phyloP scores from a whole-genome alignment of 176 grass and related monocot species.

The Carex pumila region DNA sequence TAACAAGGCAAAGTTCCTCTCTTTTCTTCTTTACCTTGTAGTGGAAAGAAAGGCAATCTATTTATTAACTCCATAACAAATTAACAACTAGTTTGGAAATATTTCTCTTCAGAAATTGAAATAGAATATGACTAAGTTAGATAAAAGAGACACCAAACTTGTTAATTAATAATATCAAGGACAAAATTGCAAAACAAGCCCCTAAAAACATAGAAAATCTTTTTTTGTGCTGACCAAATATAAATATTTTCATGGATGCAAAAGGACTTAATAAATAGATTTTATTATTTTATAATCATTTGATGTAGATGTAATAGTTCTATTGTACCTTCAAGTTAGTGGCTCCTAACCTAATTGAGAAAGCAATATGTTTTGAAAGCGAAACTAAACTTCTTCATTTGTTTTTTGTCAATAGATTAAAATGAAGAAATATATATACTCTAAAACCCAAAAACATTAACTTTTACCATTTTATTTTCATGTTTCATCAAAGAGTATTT shows the following conservation, averaged over 20 bases:
- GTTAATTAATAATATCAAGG: not conserved
- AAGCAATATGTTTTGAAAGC: not conserved
- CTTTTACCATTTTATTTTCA: not conserved
- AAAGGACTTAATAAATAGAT: not conserved
- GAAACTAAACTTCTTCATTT: not conserved
- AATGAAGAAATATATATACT: not conserved
- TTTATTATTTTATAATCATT: not conserved
- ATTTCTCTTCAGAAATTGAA: not conserved
- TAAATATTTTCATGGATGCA: not conserved
- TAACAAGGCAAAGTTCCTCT: constrained; percentile 1
- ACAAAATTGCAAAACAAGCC: not conserved
- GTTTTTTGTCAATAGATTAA: not conserved
- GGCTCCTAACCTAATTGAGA: not conserved
- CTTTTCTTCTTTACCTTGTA: not conserved
- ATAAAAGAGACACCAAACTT: not conserved
- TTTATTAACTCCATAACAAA: not conserved
- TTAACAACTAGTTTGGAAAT: constrained; percentile 5
- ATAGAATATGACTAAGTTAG: not conserved
- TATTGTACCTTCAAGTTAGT: not conserved
- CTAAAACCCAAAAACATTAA: not conserved
- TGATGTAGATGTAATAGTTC: not conserved
- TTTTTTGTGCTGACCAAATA: not conserved
- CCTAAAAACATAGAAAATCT: not conserved
- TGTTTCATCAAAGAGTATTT: not conserved
- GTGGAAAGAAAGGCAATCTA: not conserved